Evolutionary conservation across 768 basidiomycete genomes (phyloP).

Genomic region (Mycena indigotica): DNA sequence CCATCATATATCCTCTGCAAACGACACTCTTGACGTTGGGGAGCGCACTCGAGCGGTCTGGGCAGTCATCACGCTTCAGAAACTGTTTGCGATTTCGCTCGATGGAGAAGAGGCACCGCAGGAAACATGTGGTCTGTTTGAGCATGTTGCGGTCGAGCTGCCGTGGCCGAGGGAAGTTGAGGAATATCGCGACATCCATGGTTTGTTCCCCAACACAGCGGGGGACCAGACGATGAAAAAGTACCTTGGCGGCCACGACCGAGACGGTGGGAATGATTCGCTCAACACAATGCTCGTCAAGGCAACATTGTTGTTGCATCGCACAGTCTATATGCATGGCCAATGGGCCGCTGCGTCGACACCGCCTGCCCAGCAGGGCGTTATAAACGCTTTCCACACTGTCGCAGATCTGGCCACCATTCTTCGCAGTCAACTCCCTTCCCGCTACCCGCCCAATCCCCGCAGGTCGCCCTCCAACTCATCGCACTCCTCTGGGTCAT

Average conservation of each 20-base stretch:
- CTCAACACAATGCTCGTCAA: constrained; percentile 49
- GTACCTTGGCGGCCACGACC: constrained; percentile 45
- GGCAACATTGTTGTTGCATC: constrained; percentile 60
- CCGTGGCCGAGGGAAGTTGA: constrained; percentile 54
- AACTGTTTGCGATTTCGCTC: constrained; percentile 54
- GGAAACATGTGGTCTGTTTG: constrained; percentile 56
- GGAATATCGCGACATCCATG: constrained; percentile 47
- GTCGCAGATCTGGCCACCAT: constrained; percentile 49
- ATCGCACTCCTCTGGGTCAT: neutral
- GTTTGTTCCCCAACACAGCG: constrained; percentile 45
- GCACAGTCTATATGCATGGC: constrained; percentile 54
- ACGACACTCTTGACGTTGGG: constrained; percentile 57
- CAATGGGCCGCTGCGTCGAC: constrained; percentile 47
- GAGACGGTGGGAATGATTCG: constrained; percentile 37
- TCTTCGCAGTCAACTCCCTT: constrained; percentile 39
- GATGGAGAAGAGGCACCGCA: constrained; percentile 48
- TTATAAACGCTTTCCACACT: constrained; percentile 45
- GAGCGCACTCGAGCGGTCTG: constrained; percentile 71
- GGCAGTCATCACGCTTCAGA: constrained; percentile 61
- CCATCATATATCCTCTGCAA: constrained; percentile 43
- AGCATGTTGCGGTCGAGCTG: constrained; percentile 53
- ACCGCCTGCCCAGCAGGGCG: constrained; percentile 43
- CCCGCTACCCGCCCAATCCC: constrained; percentile 21
- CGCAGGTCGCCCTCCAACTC: neutral
- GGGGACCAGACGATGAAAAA: constrained; percentile 51